These are phyloP conservation scores for Alternaria dauci DNA, from an alignment of 2,329 filamentous ascomycete species.

Conservation along the genomic window DNA sequence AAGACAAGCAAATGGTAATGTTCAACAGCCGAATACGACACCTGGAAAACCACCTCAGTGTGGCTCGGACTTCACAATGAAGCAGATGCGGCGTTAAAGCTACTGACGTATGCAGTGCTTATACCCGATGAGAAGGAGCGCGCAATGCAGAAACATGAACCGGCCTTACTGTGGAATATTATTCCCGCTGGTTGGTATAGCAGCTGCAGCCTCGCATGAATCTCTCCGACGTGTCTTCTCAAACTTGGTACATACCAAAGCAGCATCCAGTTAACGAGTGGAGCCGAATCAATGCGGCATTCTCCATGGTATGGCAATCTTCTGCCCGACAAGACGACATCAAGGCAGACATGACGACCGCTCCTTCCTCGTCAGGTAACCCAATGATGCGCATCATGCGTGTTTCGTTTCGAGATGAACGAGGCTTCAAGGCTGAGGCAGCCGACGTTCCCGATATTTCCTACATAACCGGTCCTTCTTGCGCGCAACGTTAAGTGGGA, in stretches of 20 bases:
- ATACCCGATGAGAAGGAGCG: background rate
- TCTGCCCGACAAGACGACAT: slow-evolving; percentile 2
- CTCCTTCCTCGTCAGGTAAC: background rate
- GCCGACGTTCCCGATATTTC: slow-evolving; percentile 17
- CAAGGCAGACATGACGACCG: slow-evolving; percentile 11
- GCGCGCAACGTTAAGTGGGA: slow-evolving; percentile 15
- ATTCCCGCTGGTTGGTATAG: background rate
- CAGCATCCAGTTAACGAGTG: background rate
- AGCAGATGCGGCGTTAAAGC: background rate
- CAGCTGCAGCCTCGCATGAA: slow-evolving; percentile 1
- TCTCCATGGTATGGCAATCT: background rate
- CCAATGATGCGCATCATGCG: slow-evolving; percentile 16
- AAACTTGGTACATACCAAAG: background rate
- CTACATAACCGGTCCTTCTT: slow-evolving; percentile 8
- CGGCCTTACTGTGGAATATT: background rate
- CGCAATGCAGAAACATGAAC: background rate
- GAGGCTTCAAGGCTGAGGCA: slow-evolving; percentile 24
- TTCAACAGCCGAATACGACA: background rate
- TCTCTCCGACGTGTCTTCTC: background rate
- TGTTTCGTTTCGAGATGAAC: slow-evolving; percentile 26
- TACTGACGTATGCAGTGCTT: background rate
- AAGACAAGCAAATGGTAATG: background rate
- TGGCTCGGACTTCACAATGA: background rate
- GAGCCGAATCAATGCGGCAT: background rate
- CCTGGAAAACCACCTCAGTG: background rate